Evolutionary conservation across 78 protist species (phyloP), one percentile per base, ranked within the genome.

Genomic region (Andalucia godoyi): DNA sequence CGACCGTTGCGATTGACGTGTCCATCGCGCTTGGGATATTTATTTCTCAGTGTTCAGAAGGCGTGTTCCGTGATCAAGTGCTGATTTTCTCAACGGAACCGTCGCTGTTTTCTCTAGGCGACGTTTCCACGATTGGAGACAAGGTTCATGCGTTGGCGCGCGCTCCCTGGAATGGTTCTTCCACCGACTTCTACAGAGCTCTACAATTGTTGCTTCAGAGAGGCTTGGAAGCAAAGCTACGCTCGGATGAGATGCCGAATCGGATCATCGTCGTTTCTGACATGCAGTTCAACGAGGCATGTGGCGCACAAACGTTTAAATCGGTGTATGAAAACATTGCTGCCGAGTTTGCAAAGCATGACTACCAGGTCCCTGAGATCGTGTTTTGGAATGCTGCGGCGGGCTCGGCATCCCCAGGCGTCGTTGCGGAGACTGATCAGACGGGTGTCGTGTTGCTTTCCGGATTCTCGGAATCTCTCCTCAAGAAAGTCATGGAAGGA

Each of bases 331-430:
- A 74, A 1, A 58, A 18, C 18, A 65, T 74, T 47, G 21, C 21
- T 0, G 32, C 7, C 0, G 65, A 66, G 59, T 74, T 59, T 67
- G 41, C 43, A 39, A 32, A 64, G 25, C 70, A 70, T 43, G 80
- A 72, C 29, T 74, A 66, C 30, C 55, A 33, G 15, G 32, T 38
- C 41, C 80, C 80, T 43, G 13, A 4, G 5, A 55, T 74, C 37
- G 59, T 74, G 13, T 74, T 65, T 50, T 74, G 80, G 80, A 74
- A 74, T 40, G 72, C 64, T 9, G 64, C 63, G 30, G 75, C 70
- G 32, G 30, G 10, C 49, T 13, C n/a, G 1, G 21, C 59, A 30
- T 58, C 27, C 59, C 66, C 66, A 2, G 65, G 57, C 29, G 53
- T 29, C 13, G 18, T 33, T 29, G 40, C 66, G 2, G 36, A 21